Base-by-base conservation (phyloP, 2,329 filamentous ascomycete genomes). In the Calonectria hongkongensis region DNA sequence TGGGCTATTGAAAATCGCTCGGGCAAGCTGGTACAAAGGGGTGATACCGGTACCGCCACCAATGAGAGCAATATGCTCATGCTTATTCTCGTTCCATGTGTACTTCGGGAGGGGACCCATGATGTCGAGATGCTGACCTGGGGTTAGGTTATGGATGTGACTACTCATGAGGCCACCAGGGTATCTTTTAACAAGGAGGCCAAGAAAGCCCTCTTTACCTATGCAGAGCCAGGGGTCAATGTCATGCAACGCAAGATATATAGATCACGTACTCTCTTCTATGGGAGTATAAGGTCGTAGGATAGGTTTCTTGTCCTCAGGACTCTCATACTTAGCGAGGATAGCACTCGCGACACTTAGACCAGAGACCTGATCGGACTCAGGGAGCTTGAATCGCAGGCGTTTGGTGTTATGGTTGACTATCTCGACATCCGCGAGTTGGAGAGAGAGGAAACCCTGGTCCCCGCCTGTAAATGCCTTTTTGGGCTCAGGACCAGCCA, bases 51-150 rank as follows among this genome's bases (percentile, higher is more conserved):
- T 98, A 76, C 97, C 97, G 80, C 97, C 97, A n/a, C 96, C 95
- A 75, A 99, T 91, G 77, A 96, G 89, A 47, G 91, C 93, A 80
- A 97, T 92, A 88, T 98, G 95, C 73, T 94, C 88, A 88, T 98
- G 96, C 91, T 98, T 98, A 91, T 98, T 98, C 78, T 93, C 82
- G 66, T 91, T 83, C 96, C 96, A 98, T 36, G 91, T 86, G 86
- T 98, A 98, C 87, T 99, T 99, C 80, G 95, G 94, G 45, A 99
- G 92, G 2, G 97, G 97, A n/a, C 97, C 97, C 90, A 98, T 98
- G 88, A 99, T 92, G 74, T 96, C 93, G 68, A 99, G 92, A 18
- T 89, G 89, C 85, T 98, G 93, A 75, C 95, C 95, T 54, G 94
- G 92, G 41, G 89, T 88, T 92, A 99, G 91, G 82, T 90, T 89